Percentiles rank a stretch among this genome's conserved stretches.
These are phyloP conservation scores for Thelonectria olida DNA, from an alignment of 2,329 filamentous ascomycete genomes.

Conservation along the genomic window DNA sequence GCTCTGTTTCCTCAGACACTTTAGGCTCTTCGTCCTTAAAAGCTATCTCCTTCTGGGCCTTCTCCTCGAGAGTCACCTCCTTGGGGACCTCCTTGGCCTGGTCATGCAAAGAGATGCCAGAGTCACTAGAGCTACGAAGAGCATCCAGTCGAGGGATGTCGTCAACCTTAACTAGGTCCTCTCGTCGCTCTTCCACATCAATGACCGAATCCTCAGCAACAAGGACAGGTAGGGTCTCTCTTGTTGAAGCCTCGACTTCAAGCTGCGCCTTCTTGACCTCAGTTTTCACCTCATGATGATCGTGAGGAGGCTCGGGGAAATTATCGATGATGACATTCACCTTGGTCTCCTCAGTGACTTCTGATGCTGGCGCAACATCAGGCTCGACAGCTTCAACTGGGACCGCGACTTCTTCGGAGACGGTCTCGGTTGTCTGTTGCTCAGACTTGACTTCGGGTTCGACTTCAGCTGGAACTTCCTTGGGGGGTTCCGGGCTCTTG, in stretches of 20 bases:
- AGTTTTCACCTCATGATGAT: constrained; percentile 1
- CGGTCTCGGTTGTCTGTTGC: constrained; percentile 17
- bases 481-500: background rate
- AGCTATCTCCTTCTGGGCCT: constrained; percentile 14
- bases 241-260: background rate
- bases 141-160: background rate
- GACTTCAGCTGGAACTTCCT: constrained; percentile 2
- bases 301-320: constrained; percentile 32
- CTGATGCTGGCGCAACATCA: background rate
- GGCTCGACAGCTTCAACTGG: constrained; percentile 1
- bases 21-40: constrained; percentile 1
- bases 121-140: constrained; percentile 31
- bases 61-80: constrained; percentile 2
- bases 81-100: constrained; percentile 24
- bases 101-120: constrained; percentile 34
- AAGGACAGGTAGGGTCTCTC: background rate
- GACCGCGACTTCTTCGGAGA: constrained; percentile 2
- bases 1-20: background rate
- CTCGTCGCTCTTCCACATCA: constrained; percentile 1
- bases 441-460: constrained; percentile 14
- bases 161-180: background rate
- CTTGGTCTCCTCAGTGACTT: constrained; percentile 9
- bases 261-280: constrained; percentile 12
- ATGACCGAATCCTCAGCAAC: background rate
- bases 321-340: constrained; percentile 18